Evolutionary conservation across 352 stramenopile genomes (phyloP), one percentile per base, ranked within the genome.

Genomic region (Poterioochromonas sp.): DNA sequence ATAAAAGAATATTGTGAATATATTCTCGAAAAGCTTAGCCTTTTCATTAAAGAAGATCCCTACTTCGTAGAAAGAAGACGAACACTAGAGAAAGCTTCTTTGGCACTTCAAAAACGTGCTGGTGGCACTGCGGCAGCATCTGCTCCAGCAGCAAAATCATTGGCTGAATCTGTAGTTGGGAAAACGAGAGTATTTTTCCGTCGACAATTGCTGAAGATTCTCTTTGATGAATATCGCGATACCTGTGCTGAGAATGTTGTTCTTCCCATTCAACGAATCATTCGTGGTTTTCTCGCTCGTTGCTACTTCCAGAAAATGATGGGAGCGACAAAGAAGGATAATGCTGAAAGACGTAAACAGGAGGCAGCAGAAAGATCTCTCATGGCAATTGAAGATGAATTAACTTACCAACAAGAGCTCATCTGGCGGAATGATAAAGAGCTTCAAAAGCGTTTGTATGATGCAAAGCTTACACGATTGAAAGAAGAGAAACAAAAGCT

Each of bases 361-460:
- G 41, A 53, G 54, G n/a, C 54, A 11, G n/a, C 12, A 12, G 62
- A 71, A 29, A 44, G 20, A 47, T 5, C 3, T 5, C 5, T 26
- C 53, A 79, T 62, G 74, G 11, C 32, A 29, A 0, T 44, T 32
- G 74, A 62, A 49, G 47, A 76, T 54, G 0, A 32, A 34, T 22
- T 47, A 47, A 26, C 62, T 8, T 8, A 44, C 3, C 8, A 12
- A 29, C 8, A 43, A 2, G 62, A 71, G 32, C 5, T 43, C 3
- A 5, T 71, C 2, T 22, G 5, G 5, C 70, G n/a, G 41, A 22
- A 41, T 34, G 29, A 69, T 35, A 12, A 40, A 12, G 63, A 15
- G 26, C 29, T 63, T 20, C 29, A 69, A 37, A 18, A 43, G 32
- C 18, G 20, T 8, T 39, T 74, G 15, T 1, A 51, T 11, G 39